Evolutionary conservation across 1,284 basidiomycete genomes (phyloP).

Genomic region (Ceratobasidium sp.): DNA sequence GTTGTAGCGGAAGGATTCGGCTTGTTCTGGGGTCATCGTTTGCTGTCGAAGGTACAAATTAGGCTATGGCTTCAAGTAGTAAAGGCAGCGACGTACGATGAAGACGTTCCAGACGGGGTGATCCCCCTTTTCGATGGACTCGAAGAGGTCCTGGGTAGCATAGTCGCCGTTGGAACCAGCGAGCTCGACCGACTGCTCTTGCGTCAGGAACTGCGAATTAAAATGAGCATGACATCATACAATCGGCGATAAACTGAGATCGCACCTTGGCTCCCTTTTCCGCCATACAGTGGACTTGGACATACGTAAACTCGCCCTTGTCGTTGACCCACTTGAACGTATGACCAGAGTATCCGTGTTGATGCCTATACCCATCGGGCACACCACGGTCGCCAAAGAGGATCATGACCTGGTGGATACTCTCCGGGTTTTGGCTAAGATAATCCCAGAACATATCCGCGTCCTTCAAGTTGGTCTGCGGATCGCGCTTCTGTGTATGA

Average conservation of each 20-base stretch:
- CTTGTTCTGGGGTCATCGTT: conserved; percentile 91
- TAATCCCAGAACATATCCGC: conserved; percentile 90
- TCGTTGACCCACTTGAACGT: conserved; percentile 89
- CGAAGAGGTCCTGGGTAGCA: conserved; percentile 80
- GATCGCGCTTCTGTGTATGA: conserved; percentile 94
- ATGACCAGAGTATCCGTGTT: conserved; percentile 94
- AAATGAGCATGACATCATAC: conserved; percentile 11
- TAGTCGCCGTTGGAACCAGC: conserved; percentile 87
- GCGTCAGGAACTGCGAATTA: conserved; percentile 70
- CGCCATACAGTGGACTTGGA: conserved; percentile 82
- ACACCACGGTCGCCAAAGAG: conserved; percentile 93
- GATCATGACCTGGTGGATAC: conserved; percentile 88
- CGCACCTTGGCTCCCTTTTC: conserved; percentile 79
- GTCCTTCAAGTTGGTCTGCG: conserved; percentile 89
- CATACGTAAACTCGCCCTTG: conserved; percentile 85
- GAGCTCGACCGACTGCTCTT: conserved; percentile 67
- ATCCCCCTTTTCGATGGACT: conserved; percentile 82
- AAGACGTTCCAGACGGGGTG: conserved; percentile 85
- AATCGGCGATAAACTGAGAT: conserved; percentile 44
- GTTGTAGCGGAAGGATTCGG: conserved; percentile 90
- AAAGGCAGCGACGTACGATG: conserved; percentile 63
- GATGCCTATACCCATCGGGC: conserved; percentile 83
- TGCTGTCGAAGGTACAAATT: conserved; percentile 64
- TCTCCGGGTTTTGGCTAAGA: conserved; percentile 89
- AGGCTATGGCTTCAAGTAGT: background rate